A percentile compares a stretch with the other conserved stretches of the same genome.
These are phyloP conservation scores for Dactylellina haptotyla DNA, from an alignment of 2,329 filamentous ascomycete genomes.

Conservation along the genomic window DNA sequence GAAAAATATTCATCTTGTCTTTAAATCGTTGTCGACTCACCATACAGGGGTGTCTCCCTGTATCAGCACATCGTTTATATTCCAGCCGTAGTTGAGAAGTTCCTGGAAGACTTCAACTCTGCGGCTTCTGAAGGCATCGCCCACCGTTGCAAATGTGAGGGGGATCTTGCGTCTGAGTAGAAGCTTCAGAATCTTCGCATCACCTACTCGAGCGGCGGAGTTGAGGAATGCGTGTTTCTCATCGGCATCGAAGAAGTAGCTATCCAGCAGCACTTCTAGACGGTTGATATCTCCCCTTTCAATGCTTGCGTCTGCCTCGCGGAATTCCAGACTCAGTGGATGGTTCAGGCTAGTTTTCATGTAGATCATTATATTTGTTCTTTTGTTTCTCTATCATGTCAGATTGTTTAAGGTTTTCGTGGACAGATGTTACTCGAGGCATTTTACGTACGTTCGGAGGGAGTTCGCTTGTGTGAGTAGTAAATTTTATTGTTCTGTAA, in stretches of 20 bases:
- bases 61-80: background rate
- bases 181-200: background rate
- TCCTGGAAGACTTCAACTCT: background rate
- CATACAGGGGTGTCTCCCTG: background rate
- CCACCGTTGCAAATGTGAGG: background rate
- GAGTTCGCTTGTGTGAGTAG: no score
- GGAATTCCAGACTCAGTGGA: background rate
- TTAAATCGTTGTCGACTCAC: no score
- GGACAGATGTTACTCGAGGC: no score
- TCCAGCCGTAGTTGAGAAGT: background rate
- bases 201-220: background rate
- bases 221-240: background rate
- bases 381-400: no score
- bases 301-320: background rate
- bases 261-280: background rate
- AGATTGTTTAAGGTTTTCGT: no score
- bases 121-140: background rate
- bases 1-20: background rate
- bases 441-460: no score
- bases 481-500: no score
- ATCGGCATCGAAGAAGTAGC: background rate
- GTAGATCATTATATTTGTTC: no score
- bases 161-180: background rate
- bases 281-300: background rate
- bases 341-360: no score